phyloP scores from a whole-genome alignment of 2,329 filamentous ascomycete species.

The Exophiala sp. region DNA sequence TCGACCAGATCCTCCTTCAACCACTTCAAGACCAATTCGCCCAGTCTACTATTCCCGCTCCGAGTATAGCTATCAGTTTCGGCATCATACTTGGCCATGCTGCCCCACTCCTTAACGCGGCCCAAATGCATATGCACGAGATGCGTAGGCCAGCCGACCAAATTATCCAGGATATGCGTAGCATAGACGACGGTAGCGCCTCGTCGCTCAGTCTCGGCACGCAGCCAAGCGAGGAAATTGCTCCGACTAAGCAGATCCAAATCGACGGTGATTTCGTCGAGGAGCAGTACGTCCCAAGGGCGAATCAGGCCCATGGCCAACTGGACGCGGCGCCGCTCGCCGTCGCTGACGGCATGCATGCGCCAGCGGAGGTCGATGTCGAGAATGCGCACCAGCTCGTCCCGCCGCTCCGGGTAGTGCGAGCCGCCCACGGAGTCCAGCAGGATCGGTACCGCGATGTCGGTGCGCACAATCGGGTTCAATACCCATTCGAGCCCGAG shows the following conservation, averaged over 20 bases:
- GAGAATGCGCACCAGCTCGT: conserved; percentile 79
- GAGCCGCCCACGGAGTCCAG: conserved; percentile 81
- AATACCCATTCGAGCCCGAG: conserved; percentile 97
- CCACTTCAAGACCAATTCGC: conserved; percentile 84
- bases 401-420: conserved; percentile 70
- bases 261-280: conserved; percentile 97
- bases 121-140: conserved; percentile 93
- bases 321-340: conserved; percentile 85
- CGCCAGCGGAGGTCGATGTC: conserved; percentile 91
- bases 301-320: conserved; percentile 90
- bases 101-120: conserved; percentile 78
- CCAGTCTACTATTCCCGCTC: conserved; percentile 72
- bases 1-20: conserved; percentile 49
- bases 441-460: conserved; percentile 85
- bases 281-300: conserved; percentile 82
- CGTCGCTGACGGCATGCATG: conserved; percentile 92
- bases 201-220: conserved; percentile 73
- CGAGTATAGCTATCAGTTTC: conserved; percentile 20
- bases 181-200: conserved; percentile 93
- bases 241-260: conserved; percentile 78
- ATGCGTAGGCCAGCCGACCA: conserved; percentile 91
- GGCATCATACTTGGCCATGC: conserved; percentile 60
- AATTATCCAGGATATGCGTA: conserved; percentile 92
- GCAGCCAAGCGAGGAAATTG: conserved; percentile 80
- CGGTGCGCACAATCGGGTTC: conserved; percentile 89